Evolutionary conservation across 2,329 filamentous ascomycete species (phyloP).

Genomic region (Aspergillus fijiensis): DNA sequence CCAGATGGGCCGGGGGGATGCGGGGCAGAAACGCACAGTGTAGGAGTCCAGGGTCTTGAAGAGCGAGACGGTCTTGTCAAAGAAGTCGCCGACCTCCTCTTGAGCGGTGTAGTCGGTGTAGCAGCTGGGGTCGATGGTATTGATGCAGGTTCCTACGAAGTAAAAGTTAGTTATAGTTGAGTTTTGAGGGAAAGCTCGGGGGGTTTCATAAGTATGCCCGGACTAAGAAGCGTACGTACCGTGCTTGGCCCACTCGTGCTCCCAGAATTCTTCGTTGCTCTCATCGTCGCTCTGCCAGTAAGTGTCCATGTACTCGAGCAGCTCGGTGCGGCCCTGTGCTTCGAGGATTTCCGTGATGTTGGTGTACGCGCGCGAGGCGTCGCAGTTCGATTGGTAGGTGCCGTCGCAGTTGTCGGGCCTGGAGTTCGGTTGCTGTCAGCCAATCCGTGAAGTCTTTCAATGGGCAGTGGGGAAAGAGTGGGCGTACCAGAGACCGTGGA

Average conservation of each 20-base stretch:
- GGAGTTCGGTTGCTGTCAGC: not conserved
- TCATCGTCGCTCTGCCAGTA: slow-evolving; percentile 61
- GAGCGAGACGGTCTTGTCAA: slow-evolving; percentile 54
- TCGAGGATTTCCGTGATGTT: slow-evolving; percentile 59
- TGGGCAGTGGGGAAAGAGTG: not conserved
- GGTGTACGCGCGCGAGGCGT: slow-evolving; percentile 53
- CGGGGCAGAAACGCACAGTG: slow-evolving; percentile 32
- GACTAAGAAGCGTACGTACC: slow-evolving; percentile 30
- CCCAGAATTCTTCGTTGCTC: slow-evolving; percentile 61
- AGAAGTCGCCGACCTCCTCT: slow-evolving; percentile 60
- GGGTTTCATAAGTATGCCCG: no score
- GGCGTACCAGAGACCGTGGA: slow-evolving; percentile 56
- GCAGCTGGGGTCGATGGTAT: slow-evolving; percentile 64
- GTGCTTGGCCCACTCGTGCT: slow-evolving; percentile 71
- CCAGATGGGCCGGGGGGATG: not conserved
- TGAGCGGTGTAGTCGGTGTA: slow-evolving; percentile 58
- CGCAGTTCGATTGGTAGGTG: slow-evolving; percentile 57
- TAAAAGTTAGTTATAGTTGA: no score
- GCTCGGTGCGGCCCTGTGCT: slow-evolving; percentile 49
- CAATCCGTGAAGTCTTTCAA: not conserved
- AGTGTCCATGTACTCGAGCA: slow-evolving; percentile 58
- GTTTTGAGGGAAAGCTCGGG: no score
- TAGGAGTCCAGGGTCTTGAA: slow-evolving; percentile 59
- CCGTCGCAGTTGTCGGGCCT: slow-evolving; percentile 58
- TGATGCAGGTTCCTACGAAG: slow-evolving; percentile 60